phyloP scores from a whole-genome alignment of 495 filamentous ascomycete genomes.

The Penicillium odoratum region DNA sequence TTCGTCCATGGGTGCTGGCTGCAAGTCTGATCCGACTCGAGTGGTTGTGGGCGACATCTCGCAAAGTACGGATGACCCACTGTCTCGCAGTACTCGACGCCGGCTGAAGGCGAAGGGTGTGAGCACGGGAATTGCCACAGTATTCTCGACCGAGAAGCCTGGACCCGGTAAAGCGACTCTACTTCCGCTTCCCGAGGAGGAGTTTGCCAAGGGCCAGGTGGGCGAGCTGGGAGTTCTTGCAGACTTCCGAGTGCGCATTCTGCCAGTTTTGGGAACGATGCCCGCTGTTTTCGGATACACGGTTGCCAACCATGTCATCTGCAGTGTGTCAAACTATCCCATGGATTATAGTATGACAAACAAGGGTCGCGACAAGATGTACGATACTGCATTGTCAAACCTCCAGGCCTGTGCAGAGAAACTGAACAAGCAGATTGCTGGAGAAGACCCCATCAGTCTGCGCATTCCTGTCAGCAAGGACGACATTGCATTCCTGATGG shows the following conservation, averaged over 20 bases:
- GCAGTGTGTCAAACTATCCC: slow-evolving; percentile 83
- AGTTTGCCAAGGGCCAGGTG: slow-evolving; percentile 84
- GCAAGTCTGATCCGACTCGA: slow-evolving; percentile 94
- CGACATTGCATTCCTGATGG: slow-evolving; percentile 82
- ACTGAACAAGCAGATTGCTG: slow-evolving; percentile 55
- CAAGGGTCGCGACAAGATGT: slow-evolving; percentile 88
- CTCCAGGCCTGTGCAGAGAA: slow-evolving; percentile 78
- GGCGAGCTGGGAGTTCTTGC: slow-evolving; percentile 84
- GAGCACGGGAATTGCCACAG: slow-evolving; percentile 80
- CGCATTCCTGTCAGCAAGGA: slow-evolving; percentile 72
- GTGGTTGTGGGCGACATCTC: slow-evolving; percentile 92
- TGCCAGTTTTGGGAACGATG: slow-evolving; percentile 96
- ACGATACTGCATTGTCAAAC: slow-evolving; percentile 72
- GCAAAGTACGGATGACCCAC: slow-evolving; percentile 80
- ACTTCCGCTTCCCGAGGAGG: slow-evolving; percentile 82
- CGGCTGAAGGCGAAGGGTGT: slow-evolving; percentile 77
- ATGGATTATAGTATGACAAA: slow-evolving; percentile 70
- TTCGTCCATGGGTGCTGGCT: slow-evolving; percentile 95
- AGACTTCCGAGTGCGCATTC: slow-evolving; percentile 89
- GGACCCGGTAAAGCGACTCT: slow-evolving; percentile 89
- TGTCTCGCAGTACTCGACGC: slow-evolving; percentile 81
- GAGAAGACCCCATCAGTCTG: slow-evolving; percentile 66
- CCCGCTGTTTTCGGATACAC: slow-evolving; percentile 92
- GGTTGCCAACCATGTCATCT: slow-evolving; percentile 86
- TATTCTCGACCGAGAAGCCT: slow-evolving; percentile 91